Base-by-base conservation (phyloP, 2,329 filamentous ascomycete species). In the Beauveria scarabaeidicola region DNA sequence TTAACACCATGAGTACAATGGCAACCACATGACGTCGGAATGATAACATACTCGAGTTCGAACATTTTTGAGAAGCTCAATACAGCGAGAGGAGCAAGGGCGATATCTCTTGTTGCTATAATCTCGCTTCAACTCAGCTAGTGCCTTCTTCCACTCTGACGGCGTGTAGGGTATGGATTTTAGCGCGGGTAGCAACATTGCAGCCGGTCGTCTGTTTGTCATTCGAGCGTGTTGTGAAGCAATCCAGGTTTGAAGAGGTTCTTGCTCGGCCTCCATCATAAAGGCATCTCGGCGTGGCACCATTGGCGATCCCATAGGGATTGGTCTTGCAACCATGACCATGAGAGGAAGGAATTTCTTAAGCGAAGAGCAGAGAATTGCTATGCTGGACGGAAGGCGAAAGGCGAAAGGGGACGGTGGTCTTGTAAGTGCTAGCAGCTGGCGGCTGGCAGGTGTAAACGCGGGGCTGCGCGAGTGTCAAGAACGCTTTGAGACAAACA, bases 41-140 rank as follows among this genome's bases (percentile, higher is more conserved):
- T 19, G 13, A 54, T 21, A 19, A 70, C 75, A 69, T 71, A 79
- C 78, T 54, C 67, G 67, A 52, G 79, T 73, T 63, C 75, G 77
- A 52, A 79, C 69, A 60, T 74, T 76, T 46, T 78, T 75, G 38
- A 85, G 67, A 41, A 84, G 77, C 65, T 83, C 79, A 52, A 72
- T 74, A 67, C 82, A 85, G 48, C 77, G 73, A 29, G 76, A 70
- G 43, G 78, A 78, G 69, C 82, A 85, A 8, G 77, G 75, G 10
- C 80, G 77, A 65, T 81, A 83, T 60, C 77, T 75, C 59, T 74
- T 75, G 64, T 74, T 75, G 21, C 78, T 63, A 62, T 82, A 82
- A 61, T 81, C 78, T 52, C 73, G 71, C 74, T 84, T 85, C 63
- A 84, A 74, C 41, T 83, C 79, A 23, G 72, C 68, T 57, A 85